Conservation (phyloP, 345 rosid species). For the Turnera subulata region DNA sequence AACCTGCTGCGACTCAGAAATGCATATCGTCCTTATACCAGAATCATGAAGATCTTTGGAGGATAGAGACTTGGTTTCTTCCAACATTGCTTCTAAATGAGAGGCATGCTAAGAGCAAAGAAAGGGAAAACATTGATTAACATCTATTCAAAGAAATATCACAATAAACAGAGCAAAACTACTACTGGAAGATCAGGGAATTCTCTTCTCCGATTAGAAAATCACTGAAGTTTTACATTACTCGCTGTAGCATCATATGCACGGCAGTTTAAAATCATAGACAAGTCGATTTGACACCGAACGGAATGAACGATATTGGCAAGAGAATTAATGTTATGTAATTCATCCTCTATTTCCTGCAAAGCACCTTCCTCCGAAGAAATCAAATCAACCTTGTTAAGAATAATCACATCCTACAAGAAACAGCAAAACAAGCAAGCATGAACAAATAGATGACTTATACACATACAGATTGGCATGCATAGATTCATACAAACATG, state of each 20-base stretch:
- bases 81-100: conserved; percentile 62
- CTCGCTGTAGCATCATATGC: conserved; percentile 89
- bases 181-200: conserved; percentile 2
- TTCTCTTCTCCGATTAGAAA: too few species aligned
- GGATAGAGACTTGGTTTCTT: conserved; percentile 59
- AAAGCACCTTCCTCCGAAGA: conserved; percentile 46
- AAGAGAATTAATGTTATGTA: conserved; percentile 68
- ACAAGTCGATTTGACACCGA: conserved; percentile 75
- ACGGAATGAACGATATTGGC: conserved; percentile 65
- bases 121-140: not conserved
- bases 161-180: not conserved
- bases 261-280: conserved; percentile 56
- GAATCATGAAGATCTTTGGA: conserved; percentile 65
- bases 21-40: conserved; percentile 72
- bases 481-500: too few species aligned
- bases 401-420: conserved; percentile 78
- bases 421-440: conserved; percentile 18
- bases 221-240: conserved; percentile 11
- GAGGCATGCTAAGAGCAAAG: conserved; percentile 44
- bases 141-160: conserved; percentile 20
- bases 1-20: conserved; percentile 48
- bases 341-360: conserved; percentile 71
- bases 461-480: too few species aligned
- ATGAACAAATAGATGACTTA: not conserved
- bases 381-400: conserved; percentile 93